Evolutionary conservation across 2,329 filamentous ascomycete genomes (phyloP).

Genomic region (Cladosporium phlei): DNA sequence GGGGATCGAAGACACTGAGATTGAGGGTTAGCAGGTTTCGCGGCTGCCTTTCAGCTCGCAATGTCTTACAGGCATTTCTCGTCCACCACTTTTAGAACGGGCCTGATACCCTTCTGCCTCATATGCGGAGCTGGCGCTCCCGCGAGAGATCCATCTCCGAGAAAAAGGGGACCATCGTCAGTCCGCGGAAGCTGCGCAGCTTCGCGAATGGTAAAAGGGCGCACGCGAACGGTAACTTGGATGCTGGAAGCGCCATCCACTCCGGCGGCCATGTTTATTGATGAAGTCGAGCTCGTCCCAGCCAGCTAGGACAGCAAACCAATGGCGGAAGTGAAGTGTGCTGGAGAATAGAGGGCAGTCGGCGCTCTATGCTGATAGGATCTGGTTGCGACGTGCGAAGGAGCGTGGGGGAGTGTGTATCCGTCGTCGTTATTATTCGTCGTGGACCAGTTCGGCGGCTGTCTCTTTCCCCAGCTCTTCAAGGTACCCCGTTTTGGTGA

Average conservation of each 20-base stretch:
- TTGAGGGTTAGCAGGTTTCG: conserved; percentile 14
- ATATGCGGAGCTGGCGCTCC: conserved; percentile 71
- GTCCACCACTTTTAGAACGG: conserved; percentile 93
- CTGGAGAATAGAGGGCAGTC: neutral
- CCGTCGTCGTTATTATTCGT: neutral
- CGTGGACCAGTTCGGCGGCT: no score
- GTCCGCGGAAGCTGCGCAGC: conserved; percentile 77
- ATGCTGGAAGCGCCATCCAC: conserved; percentile 46
- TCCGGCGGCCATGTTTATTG: conserved; percentile 9
- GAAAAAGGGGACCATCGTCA: conserved; percentile 84
- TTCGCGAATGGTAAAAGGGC: conserved; percentile 77
- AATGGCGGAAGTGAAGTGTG: neutral
- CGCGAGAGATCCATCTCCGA: conserved; percentile 96
- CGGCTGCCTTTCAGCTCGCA: neutral
- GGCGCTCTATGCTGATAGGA: neutral
- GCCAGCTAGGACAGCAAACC: neutral
- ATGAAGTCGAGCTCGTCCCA: neutral
- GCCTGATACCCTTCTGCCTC: conserved; percentile 76
- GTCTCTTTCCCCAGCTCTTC: conserved; percentile 10
- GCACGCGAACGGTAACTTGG: conserved; percentile 54
- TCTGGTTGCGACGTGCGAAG: no score
- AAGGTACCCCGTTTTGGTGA: no score
- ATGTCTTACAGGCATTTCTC: conserved; percentile 81
- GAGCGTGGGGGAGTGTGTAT: neutral
- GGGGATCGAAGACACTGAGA: conserved; percentile 86